Evolutionary conservation across 2,329 filamentous ascomycete genomes (phyloP).

Genomic region (Aureobasidium sp.): DNA sequence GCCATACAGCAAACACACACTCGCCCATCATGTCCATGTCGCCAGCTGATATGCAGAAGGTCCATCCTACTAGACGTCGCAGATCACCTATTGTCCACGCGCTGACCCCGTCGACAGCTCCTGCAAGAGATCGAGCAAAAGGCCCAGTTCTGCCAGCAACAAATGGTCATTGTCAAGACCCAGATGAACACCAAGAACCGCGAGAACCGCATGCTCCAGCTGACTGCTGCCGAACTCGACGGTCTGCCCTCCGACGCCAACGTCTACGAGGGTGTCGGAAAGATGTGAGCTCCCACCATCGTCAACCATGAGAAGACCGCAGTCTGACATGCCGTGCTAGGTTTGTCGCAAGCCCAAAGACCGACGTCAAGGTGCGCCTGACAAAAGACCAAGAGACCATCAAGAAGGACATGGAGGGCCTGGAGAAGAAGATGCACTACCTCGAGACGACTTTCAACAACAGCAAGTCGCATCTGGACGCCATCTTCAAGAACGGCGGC

Average conservation of each 20-base stretch:
- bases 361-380: constrained; percentile 68
- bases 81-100: not conserved
- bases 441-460: constrained; percentile 94
- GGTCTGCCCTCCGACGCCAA: constrained; percentile 66
- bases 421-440: constrained; percentile 86
- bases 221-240: constrained; percentile 79
- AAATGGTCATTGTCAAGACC: constrained; percentile 76
- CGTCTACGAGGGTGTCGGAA: constrained; percentile 91
- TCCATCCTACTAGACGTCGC: constrained; percentile 32
- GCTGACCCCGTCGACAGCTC: constrained; percentile 50
- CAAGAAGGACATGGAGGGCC: constrained; percentile 68
- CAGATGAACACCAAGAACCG: constrained; percentile 82
- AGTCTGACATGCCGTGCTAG: constrained; percentile 40
- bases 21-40: constrained; percentile 55
- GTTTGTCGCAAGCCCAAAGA: constrained; percentile 76
- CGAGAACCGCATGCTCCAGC: constrained; percentile 78
- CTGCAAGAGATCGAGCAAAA: constrained; percentile 92
- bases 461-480: constrained; percentile 82
- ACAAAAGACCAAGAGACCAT: constrained; percentile 66
- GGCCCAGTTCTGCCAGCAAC: constrained; percentile 80
- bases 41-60: constrained; percentile 91
- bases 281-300: constrained; percentile 63
- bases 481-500: constrained; percentile 58
- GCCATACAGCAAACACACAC: not conserved
- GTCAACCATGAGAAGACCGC: not conserved